Evolutionary conservation across 164 flowering plant genomes (phyloP).

Genomic region (Annona squamosa): DNA sequence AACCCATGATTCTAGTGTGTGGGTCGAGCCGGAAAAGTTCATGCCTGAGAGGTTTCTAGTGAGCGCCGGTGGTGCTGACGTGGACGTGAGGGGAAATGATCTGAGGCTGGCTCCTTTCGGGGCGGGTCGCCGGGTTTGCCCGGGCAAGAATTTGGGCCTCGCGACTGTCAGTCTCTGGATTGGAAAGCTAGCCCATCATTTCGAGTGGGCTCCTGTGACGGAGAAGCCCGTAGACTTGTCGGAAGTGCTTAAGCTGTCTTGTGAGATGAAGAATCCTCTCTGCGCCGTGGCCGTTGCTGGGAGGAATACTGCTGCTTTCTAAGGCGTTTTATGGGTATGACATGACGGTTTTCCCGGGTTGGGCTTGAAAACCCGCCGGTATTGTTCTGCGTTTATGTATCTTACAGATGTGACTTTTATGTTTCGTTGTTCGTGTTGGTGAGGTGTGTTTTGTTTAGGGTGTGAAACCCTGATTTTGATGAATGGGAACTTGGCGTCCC

Average conservation of each 20-base stretch:
- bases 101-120: conserved; percentile 58
- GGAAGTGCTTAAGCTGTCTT: conserved; percentile 44
- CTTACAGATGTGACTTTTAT: neutral
- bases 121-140: conserved; percentile 55
- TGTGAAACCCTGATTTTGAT: no score
- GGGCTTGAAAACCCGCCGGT: neutral
- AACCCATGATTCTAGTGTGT: conserved; percentile 41
- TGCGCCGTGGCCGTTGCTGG: conserved; percentile 18
- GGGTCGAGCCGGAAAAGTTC: conserved; percentile 38
- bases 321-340: neutral
- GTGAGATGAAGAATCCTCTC: conserved; percentile 50
- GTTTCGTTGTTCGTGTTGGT: neutral
- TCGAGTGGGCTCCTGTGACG: conserved; percentile 28
- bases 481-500: no score
- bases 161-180: conserved; percentile 45
- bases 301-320: conserved; percentile 1
- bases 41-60: conserved; percentile 42
- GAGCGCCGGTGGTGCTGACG: conserved; percentile 24
- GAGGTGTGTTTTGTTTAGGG: neutral
- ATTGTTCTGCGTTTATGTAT: neutral
- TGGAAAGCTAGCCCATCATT: conserved; percentile 37
- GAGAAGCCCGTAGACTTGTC: conserved; percentile 27
- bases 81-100: conserved; percentile 44
- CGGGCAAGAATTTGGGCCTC: conserved; percentile 45
- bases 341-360: neutral